Percentiles rank a stretch among this genome's conserved stretches.
phyloP scores from a whole-genome alignment of 139 green algal species.

The Chlamydomonas sp. region DNA sequence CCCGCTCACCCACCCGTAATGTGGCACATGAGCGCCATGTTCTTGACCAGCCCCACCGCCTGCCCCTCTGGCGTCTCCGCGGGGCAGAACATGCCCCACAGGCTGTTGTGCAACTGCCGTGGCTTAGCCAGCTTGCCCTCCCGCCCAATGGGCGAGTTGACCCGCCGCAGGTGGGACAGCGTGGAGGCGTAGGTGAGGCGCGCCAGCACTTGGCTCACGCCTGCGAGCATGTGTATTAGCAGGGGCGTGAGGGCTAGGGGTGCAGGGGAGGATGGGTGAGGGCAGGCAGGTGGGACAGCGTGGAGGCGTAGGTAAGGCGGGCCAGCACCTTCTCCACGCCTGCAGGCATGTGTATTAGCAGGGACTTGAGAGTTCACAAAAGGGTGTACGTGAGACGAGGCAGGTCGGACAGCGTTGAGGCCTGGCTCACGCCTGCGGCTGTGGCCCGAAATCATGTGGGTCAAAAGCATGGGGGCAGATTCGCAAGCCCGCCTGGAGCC shows the following conservation, averaged over 20 bases:
- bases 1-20: slow-evolving; percentile 67
- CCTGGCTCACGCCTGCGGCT: background rate
- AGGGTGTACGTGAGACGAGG: too few species aligned
- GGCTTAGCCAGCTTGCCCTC: slow-evolving; percentile 96
- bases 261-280: background rate
- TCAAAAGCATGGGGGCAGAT: too few species aligned
- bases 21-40: slow-evolving; percentile 97
- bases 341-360: background rate
- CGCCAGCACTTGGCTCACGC: slow-evolving; percentile 91
- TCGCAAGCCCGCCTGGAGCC: too few species aligned
- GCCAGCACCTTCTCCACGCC: slow-evolving; percentile 87
- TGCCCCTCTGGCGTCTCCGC: slow-evolving; percentile 97
- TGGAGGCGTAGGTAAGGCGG: slow-evolving; percentile 94
- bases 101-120: slow-evolving; percentile 98
- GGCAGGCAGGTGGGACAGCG: background rate
- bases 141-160: slow-evolving; percentile 97
- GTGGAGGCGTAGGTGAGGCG: slow-evolving; percentile 96
- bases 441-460: too few species aligned
- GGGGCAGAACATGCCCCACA: slow-evolving; percentile 99
- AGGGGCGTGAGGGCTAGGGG: background rate
- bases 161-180: slow-evolving; percentile 94
- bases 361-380: too few species aligned
- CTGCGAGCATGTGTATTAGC: background rate
- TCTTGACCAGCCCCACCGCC: slow-evolving; percentile 96
- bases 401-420: too few species aligned